phyloP scores from a whole-genome alignment of 257 asterid genomes.

The Petunia secreta region DNA sequence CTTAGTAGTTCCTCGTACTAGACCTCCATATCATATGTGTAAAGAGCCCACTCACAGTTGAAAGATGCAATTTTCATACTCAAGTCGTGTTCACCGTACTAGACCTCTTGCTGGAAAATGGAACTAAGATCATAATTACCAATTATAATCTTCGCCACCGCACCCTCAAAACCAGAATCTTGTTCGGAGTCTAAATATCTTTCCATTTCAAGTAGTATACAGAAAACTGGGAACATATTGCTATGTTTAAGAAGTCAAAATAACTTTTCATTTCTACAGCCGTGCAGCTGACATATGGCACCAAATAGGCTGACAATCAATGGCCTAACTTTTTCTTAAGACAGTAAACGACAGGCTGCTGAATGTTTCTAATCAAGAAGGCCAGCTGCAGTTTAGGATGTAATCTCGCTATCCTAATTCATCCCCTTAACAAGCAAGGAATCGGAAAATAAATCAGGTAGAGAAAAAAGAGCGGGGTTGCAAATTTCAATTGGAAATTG shows the following conservation, averaged over 20 bases:
- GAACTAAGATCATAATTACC: background rate
- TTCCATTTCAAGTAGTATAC: background rate
- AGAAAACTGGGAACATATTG: background rate
- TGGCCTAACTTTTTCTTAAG: conserved; percentile 1
- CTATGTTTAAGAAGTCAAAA: conserved; percentile 14
- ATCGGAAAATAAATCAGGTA: background rate
- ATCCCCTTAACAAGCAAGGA: conserved; percentile 11
- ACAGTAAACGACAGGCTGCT: conserved; percentile 14
- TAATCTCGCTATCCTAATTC: background rate
- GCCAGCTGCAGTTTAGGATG: background rate
- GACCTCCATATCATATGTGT: background rate
- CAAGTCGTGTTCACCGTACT: background rate
- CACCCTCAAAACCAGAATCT: background rate
- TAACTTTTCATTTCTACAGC: background rate
- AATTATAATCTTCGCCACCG: background rate
- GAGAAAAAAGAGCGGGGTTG: background rate
- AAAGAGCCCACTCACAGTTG: background rate
- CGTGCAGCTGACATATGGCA: conserved; percentile 15
- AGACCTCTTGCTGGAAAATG: too few relatives aligned
- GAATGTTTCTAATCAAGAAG: conserved; percentile 12
- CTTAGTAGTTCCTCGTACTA: background rate
- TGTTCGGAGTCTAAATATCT: background rate
- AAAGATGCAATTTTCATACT: background rate
- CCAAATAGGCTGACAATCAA: conserved; percentile 23
- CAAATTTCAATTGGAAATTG: background rate